Conservation (phyloP, 495 filamentous ascomycete genomes). For the Annulohypoxylon nitens region DNA sequence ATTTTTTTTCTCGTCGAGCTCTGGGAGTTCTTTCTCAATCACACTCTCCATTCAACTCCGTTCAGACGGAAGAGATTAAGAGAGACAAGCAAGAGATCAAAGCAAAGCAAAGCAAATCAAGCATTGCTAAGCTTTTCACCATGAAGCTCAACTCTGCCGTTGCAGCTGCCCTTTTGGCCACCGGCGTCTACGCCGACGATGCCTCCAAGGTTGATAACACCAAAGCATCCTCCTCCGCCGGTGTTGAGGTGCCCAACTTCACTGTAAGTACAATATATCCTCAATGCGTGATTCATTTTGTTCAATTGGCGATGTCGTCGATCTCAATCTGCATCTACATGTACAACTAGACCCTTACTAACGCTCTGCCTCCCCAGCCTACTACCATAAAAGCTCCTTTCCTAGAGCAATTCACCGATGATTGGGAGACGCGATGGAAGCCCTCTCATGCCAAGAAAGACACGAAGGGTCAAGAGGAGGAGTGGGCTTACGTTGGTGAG, state of each 20-base stretch:
- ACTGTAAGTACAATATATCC: slow-evolving; percentile 74
- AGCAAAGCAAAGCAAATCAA: slow-evolving; percentile 11
- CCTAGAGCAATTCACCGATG: slow-evolving; percentile 97
- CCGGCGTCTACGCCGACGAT: slow-evolving; percentile 79
- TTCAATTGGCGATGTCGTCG: slow-evolving; percentile 20
- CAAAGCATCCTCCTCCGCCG: slow-evolving; percentile 69
- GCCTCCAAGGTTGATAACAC: slow-evolving; percentile 67
- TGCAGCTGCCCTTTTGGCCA: slow-evolving; percentile 75
- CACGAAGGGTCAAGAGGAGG: slow-evolving; percentile 77
- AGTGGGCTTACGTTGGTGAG: slow-evolving; percentile 97
- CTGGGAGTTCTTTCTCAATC: slow-evolving; percentile 56
- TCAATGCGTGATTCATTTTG: not conserved
- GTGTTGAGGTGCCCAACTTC: slow-evolving; percentile 80
- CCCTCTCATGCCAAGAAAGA: slow-evolving; percentile 97
- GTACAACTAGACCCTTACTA: slow-evolving; percentile 39
- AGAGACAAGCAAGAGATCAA: slow-evolving; percentile 24
- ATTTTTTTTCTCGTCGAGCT: slow-evolving; percentile 56
- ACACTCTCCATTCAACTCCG: slow-evolving; percentile 34
- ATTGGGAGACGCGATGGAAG: slow-evolving; percentile 94
- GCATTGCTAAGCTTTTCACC: slow-evolving; percentile 49
- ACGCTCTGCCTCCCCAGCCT: slow-evolving; percentile 70
- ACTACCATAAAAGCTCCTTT: slow-evolving; percentile 90
- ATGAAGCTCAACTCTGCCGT: slow-evolving; percentile 86
- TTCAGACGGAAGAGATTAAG: slow-evolving; percentile 41
- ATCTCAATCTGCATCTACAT: not conserved